These are phyloP conservation scores for Leccinum subtestaceum DNA, from an alignment of 768 basidiomycete species.

Conservation along the genomic window DNA sequence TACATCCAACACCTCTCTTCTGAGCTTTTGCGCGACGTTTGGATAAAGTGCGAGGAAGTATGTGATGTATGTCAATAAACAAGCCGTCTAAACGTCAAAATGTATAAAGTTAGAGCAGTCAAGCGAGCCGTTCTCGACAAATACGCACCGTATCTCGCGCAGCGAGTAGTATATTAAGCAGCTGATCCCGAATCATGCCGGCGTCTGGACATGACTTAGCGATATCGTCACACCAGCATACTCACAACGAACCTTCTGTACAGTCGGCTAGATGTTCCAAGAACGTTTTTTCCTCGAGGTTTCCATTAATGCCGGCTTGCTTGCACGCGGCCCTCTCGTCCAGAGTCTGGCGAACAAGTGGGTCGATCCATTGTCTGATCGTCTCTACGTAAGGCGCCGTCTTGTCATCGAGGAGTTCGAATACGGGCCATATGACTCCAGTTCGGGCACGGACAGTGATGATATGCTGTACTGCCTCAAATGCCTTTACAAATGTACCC, in stretches of 20 bases:
- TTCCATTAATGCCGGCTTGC: constrained; percentile 37
- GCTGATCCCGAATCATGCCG: constrained; percentile 68
- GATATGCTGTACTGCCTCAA: constrained; percentile 40
- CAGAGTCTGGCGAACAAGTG: constrained; percentile 55
- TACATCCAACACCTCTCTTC: constrained; percentile 57
- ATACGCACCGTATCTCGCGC: constrained; percentile 69
- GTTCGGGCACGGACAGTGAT: constrained; percentile 33
- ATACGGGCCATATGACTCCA: constrained; percentile 43
- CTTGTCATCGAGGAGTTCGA: constrained; percentile 41
- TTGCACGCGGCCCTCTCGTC: constrained; percentile 41
- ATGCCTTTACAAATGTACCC: constrained; percentile 51
- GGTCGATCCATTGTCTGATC: constrained; percentile 51
- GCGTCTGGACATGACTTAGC: constrained; percentile 44
- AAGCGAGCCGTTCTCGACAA: background rate
- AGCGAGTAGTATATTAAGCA: constrained; percentile 75
- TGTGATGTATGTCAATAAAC: constrained; percentile 62
- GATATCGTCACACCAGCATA: background rate
- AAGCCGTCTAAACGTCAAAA: constrained; percentile 51
- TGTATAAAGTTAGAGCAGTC: background rate
- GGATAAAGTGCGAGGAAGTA: constrained; percentile 72
- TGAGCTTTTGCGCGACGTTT: constrained; percentile 48
- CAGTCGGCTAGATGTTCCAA: constrained; percentile 64
- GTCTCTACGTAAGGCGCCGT: constrained; percentile 33
- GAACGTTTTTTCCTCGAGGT: constrained; percentile 56
- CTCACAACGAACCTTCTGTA: constrained; percentile 49